Percentiles rank a stretch among this genome's conserved stretches.
phyloP scores from a whole-genome alignment of 2,329 filamentous ascomycete species.

The Elsinoe perseae region DNA sequence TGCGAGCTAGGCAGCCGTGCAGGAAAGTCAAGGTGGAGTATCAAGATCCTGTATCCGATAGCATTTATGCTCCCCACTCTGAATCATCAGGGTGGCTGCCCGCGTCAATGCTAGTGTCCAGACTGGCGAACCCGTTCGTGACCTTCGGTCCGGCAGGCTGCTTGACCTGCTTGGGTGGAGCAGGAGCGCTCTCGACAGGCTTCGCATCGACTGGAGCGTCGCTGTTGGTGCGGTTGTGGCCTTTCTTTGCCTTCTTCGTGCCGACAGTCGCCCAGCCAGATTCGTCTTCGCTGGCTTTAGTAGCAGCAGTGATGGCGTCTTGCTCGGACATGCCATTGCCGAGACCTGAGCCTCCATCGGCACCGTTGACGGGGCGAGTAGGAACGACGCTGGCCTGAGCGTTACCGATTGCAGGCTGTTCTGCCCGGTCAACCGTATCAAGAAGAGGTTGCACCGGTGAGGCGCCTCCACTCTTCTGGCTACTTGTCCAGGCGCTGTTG shows the following conservation, averaged over 20 bases:
- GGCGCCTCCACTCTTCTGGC: conserved; percentile 21
- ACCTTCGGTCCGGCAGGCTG: not conserved
- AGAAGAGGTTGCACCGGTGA: conserved; percentile 31
- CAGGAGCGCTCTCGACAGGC: not conserved
- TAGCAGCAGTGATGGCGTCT: conserved; percentile 49
- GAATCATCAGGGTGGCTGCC: conserved; percentile 31
- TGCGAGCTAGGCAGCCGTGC: no score
- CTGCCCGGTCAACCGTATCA: conserved; percentile 43
- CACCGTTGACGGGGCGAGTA: conserved; percentile 27
- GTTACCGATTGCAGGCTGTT: conserved; percentile 33
- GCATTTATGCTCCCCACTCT: conserved; percentile 29
- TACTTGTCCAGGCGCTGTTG: conserved; percentile 48
- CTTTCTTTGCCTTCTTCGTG: conserved; percentile 41
- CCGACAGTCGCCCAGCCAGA: conserved; percentile 55
- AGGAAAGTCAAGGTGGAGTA: not conserved
- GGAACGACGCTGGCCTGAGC: conserved; percentile 31
- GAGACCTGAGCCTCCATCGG: conserved; percentile 33
- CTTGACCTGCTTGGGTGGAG: conserved; percentile 12
- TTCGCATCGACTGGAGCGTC: conserved; percentile 2
- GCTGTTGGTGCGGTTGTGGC: conserved; percentile 14
- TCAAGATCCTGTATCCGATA: not conserved
- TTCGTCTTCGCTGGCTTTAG: conserved; percentile 41
- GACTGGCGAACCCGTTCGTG: conserved; percentile 10
- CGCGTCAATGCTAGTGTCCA: conserved; percentile 17
- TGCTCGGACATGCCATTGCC: conserved; percentile 49